Evolutionary conservation across 108 stramenopile species (phyloP), one percentile per base, ranked within the genome.

Genomic region (Pseudonitzschia multistriata): DNA sequence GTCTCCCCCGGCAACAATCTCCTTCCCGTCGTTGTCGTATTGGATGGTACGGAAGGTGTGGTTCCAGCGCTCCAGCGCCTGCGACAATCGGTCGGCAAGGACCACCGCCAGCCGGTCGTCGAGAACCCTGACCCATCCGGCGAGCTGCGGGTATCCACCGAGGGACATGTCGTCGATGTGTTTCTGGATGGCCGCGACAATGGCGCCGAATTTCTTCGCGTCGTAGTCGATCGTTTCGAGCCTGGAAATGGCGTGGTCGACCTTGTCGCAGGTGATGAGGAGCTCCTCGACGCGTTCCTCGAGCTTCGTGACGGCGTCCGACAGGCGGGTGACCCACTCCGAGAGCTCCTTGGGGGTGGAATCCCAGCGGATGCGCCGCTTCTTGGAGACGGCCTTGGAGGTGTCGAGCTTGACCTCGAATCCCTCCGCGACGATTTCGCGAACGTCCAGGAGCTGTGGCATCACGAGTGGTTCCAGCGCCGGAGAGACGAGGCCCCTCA

Each of bases 151-250:
- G 66, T 85, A 95, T 39, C 94, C 94, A 68, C 89, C 83, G 49
- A 95, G 66, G 35, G 84, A 88, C 79, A 98, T 87, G 64, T 94
- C 90, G 64, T 97, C 96, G 30, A 97, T 88, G 42, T 88, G 73
- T 74, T 96, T 93, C 68, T 99, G 97, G 42, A 99, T 85, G 45
- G 70, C 71, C 33, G 78, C 74, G 37, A 97, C 74, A 15, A 93
- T 84, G 27, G 53, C 50, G 2, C 66, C 36, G 71, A 95, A 88
- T 71, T 77, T 81, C 31, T 67, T 47, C 14, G 76, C 47, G 27
- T 89, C 84, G 57, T 92, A 95, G 5, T 79, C 83, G n/a, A 89
- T 80, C 22, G 47, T 76, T 29, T 72, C 74, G 52, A 95, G 62
- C 11, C 70, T 54, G 8, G 67, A 69, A 27, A 95, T 67, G 17